Evolutionary conservation across 352 stramenopile genomes (phyloP).

Genomic region (Phytophthora rubi): DNA sequence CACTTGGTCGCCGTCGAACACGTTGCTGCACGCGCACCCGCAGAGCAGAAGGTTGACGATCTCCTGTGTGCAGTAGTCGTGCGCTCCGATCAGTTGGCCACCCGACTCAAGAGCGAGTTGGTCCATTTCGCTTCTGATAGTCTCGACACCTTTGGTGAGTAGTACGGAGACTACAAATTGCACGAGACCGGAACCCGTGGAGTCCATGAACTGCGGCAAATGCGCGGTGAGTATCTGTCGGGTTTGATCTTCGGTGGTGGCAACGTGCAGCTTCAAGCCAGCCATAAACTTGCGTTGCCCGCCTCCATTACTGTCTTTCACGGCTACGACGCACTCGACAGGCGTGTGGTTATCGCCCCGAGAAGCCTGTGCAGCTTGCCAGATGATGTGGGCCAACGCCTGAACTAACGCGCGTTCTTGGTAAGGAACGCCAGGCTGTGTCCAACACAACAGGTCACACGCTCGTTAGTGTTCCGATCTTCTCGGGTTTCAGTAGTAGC

Average conservation of each 20-base stretch:
- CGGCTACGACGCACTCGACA: conserved; percentile 43
- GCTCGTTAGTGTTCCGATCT: conserved; percentile 17
- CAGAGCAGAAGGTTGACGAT: conserved; percentile 96
- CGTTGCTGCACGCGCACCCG: conserved; percentile 92
- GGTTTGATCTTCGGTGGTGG: conserved; percentile 42
- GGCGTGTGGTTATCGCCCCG: not conserved
- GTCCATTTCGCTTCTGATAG: conserved; percentile 89
- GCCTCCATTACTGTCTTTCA: conserved; percentile 32
- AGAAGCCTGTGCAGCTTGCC: conserved; percentile 54
- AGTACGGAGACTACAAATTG: conserved; percentile 76
- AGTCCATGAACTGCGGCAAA: conserved; percentile 55
- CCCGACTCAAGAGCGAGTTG: conserved; percentile 52
- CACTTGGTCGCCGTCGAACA: conserved; percentile 92
- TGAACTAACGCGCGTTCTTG: conserved; percentile 54
- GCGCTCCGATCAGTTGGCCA: conserved; percentile 78
- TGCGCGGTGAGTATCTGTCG: conserved; percentile 41
- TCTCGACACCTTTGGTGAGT: conserved; percentile 62
- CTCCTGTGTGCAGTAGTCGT: conserved; percentile 94
- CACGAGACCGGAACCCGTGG: conserved; percentile 71
- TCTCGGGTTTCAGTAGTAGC: conserved; percentile 9
- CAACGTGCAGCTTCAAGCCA: conserved; percentile 42
- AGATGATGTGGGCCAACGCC: conserved; percentile 71
- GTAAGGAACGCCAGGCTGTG: conserved; percentile 46
- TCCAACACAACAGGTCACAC: not conserved
- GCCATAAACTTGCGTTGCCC: conserved; percentile 53